Conservation (phyloP, 2,329 filamentous ascomycete species). For the Colletotrichum sp. region DNA sequence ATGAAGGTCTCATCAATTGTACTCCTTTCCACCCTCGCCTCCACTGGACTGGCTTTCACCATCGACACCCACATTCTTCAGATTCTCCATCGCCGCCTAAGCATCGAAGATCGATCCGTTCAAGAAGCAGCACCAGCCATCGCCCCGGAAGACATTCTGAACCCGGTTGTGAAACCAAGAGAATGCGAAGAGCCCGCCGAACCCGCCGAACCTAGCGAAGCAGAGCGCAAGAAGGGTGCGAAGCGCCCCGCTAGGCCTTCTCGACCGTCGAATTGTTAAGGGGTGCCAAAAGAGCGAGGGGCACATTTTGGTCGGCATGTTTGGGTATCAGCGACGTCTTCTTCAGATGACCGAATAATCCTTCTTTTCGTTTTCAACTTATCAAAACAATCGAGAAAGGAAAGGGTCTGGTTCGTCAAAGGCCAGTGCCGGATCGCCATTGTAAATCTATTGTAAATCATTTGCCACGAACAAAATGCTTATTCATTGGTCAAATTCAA, state of each 20-base stretch:
- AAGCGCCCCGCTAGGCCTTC: not conserved
- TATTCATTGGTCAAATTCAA: not conserved
- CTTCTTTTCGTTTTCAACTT: not conserved
- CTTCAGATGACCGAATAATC: not conserved
- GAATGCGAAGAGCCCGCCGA: constrained; percentile 5
- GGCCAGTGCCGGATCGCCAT: not conserved
- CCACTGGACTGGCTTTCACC: not conserved
- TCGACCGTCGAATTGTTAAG: not conserved
- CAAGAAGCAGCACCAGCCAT: not conserved
- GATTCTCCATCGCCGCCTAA: not conserved
- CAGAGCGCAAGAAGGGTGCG: not conserved
- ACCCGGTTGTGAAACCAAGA: not conserved
- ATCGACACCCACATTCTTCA: not conserved
- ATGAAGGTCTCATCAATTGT: not conserved
- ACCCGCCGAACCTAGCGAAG: not conserved
- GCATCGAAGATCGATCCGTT: not conserved
- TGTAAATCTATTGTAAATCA: not conserved
- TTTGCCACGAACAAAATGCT: not conserved
- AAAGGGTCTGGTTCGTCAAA: not conserved
- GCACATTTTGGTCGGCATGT: not conserved
- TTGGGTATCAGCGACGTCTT: not conserved
- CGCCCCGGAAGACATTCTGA: not conserved
- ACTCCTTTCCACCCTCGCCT: not conserved
- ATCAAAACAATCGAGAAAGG: not conserved
- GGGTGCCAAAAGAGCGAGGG: not conserved